phyloP scores from a whole-genome alignment of 306 rosid species.

The Vicia sativa region DNA sequence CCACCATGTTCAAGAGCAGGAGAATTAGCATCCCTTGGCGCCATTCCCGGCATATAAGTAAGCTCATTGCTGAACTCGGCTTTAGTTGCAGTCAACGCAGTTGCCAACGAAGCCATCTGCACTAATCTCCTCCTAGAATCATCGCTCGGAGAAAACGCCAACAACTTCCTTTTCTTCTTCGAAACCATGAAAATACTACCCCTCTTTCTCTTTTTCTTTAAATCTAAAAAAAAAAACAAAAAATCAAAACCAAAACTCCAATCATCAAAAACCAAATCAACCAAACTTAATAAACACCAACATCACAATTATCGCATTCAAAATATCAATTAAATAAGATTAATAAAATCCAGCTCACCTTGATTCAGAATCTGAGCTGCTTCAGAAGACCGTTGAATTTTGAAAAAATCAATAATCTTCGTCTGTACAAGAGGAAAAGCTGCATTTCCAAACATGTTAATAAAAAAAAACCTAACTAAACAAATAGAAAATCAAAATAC shows the following conservation, averaged over 20 bases:
- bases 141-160: slow-evolving; percentile 61
- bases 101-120: slow-evolving; percentile 94
- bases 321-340: not conserved
- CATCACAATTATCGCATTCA: not conserved
- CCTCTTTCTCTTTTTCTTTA: slow-evolving; percentile 63
- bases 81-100: slow-evolving; percentile 77
- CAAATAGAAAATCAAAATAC: not conserved
- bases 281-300: not conserved
- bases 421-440: slow-evolving; percentile 89
- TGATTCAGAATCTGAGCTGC: slow-evolving; percentile 26
- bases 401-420: slow-evolving; percentile 81
- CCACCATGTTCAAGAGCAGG: slow-evolving; percentile 76
- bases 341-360: slow-evolving; percentile 49
- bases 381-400: slow-evolving; percentile 57
- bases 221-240: slow-evolving; percentile 46
- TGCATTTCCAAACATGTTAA: slow-evolving; percentile 37
- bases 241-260: not conserved
- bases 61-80: slow-evolving; percentile 75
- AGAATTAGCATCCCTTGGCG: slow-evolving; percentile 70
- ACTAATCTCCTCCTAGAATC: slow-evolving; percentile 67
- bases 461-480: not conserved
- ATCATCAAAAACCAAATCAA: not conserved
- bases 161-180: slow-evolving; percentile 69
- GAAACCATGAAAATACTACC: slow-evolving; percentile 55
- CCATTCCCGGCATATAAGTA: slow-evolving; percentile 73